Evolutionary conservation across 495 filamentous ascomycete species (phyloP), one percentile per base, ranked within the genome.

Genomic region (Mycothermus thermophilus): DNA sequence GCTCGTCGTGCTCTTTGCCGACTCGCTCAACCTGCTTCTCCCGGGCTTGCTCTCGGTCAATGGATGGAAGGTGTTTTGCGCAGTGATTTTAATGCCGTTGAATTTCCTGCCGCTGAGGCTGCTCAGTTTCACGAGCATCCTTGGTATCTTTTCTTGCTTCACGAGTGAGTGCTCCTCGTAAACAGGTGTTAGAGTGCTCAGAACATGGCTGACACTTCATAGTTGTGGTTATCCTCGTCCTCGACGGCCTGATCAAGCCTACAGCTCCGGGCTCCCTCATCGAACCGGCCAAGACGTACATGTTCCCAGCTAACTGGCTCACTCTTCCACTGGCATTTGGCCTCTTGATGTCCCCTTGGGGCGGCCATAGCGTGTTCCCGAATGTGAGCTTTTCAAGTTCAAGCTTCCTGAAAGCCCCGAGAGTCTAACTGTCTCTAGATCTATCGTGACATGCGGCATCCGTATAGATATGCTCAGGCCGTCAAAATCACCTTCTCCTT

Each of bases 371-470:
- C 34, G 90, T 97, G 18, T 94, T 97, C 51, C 90, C 90, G 2
- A 93, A 93, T 48, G 63, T 66, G 52, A 30, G 54, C 26, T 8
- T 27, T 9, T 5, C 21, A n/a, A n/a, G n/a, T n/a, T n/a, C n/a
- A n/a, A n/a, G n/a, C n/a, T n/a, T n/a, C n/a, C n/a, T n/a, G n/a
- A n/a, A n/a, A n/a, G n/a, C n/a, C n/a, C n/a, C n/a, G n/a, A n/a
- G n/a, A n/a, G n/a, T n/a, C 31, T 38, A 21, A 42, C 41, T n/a
- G 7, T 1, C 7, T 8, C 18, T 15, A 67, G 62, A 94, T 97
- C 48, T 97, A 94, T 54, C 72, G 86, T 33, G 90, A 97, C 59
- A 97, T 97, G 90, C 69, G 90, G 41, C 90, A 96, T 54, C 86
- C 90, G 0, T 67, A 80, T 29, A 90, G 84, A 49, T 96, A 90